A percentile compares a stretch with the other conserved stretches of the same genome.
Conservation (phyloP, 139 green algal genomes). For the Chlorella sorokiniana region DNA sequence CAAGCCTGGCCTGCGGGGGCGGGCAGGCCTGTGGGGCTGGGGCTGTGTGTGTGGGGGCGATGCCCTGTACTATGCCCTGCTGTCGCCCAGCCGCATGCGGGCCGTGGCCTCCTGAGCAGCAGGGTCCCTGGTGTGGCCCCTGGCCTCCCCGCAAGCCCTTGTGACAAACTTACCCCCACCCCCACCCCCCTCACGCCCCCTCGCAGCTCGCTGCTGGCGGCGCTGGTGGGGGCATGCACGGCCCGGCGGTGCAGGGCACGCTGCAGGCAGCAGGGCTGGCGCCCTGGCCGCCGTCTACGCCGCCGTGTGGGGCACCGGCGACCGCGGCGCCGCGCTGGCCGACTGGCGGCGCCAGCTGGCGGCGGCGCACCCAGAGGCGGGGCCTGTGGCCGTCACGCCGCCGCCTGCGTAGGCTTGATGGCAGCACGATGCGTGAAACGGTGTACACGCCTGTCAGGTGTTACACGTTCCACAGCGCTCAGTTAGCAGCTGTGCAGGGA, state of each 20-base stretch:
- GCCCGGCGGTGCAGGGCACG: conserved; percentile 25
- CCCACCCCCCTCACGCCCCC: background rate
- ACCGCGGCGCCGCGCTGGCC: conserved; percentile 14
- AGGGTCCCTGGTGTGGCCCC: too few species aligned
- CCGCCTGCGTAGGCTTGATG: background rate
- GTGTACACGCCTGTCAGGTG: too few species aligned
- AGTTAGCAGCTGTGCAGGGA: too few species aligned
- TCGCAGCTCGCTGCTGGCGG: conserved; percentile 21
- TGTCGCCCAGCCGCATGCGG: too few species aligned
- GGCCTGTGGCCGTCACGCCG: background rate
- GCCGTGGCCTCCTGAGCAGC: too few species aligned
- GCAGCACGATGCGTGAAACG: too few species aligned
- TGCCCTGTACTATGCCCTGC: background rate
- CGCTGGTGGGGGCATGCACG: conserved; percentile 35
- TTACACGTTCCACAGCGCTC: too few species aligned
- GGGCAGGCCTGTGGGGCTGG: background rate
- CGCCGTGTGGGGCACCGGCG: conserved; percentile 28
- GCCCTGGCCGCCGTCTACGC: conserved; percentile 26
- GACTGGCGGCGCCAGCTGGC: conserved; percentile 34
- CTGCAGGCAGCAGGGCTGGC: conserved; percentile 30
- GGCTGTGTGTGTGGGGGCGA: background rate
- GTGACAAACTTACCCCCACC: background rate
- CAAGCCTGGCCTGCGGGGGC: too few species aligned
- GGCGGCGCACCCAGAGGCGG: background rate
- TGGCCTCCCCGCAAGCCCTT: too few species aligned